Evolutionary conservation across 257 asterid species (phyloP).

Genomic region (Salvia splendens): DNA sequence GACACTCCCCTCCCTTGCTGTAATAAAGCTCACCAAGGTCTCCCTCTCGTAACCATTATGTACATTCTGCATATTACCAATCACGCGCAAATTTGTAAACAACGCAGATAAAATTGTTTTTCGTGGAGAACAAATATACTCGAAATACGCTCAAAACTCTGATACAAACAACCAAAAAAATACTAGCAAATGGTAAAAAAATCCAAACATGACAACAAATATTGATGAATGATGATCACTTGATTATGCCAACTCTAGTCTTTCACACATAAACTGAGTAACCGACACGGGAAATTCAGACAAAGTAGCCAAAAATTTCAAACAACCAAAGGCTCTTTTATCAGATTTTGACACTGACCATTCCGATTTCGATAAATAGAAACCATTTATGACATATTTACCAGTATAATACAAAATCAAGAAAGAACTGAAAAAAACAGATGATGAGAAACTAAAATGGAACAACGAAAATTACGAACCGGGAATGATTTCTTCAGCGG

Average conservation of each 20-base stretch:
- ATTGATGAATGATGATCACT: no score
- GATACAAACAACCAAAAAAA: neutral
- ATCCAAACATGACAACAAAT: no score
- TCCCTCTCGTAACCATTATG: slow-evolving; percentile 68
- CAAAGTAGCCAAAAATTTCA: neutral
- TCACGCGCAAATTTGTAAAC: neutral
- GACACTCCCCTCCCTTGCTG: slow-evolving; percentile 81
- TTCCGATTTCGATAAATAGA: neutral
- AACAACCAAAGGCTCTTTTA: neutral
- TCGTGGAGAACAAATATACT: neutral
- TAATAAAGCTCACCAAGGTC: slow-evolving; percentile 74
- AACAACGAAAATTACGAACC: slow-evolving; percentile 51
- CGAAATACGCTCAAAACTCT: neutral
- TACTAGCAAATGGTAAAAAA: neutral
- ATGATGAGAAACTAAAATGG: neutral
- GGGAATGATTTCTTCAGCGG: slow-evolving; percentile 59
- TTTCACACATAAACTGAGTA: neutral
- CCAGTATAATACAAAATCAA: neutral
- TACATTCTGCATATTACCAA: slow-evolving; percentile 52
- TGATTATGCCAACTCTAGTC: no score
- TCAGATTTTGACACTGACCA: slow-evolving; percentile 12
- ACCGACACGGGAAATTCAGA: neutral
- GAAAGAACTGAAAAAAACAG: no score
- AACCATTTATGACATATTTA: no score
- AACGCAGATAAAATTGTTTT: neutral